Evolutionary conservation across 2,329 filamentous ascomycete species (phyloP), one percentile per base, ranked within the genome.

Genomic region (Beauveria caledonica): DNA sequence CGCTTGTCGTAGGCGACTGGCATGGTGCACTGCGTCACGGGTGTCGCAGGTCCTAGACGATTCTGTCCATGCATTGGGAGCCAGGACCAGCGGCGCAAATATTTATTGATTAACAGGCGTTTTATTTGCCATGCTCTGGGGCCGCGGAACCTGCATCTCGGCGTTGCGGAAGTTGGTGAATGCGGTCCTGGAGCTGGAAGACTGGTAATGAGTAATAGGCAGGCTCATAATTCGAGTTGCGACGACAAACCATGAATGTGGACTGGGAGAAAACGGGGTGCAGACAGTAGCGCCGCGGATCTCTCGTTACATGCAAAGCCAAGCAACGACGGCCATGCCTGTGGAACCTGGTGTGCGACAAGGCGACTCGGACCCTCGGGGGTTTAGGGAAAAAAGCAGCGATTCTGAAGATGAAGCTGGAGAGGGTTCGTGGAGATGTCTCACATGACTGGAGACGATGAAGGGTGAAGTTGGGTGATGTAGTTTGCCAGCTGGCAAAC

Each of bases 261-360:
- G 46, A 27, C 45, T 56, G 25, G 13, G 36, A 39, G 29, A 40
- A 15, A 27, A 51, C 36, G 55, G 56, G 56, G 23, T 46, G 25
- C 46, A 44, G 36, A n/a, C 46, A 25, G 39, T 45, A 53, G 48
- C 57, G 57, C 10, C 49, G 49, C 27, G 49, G 48, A 59, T 59
- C 57, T 45, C 10, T 44, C 5, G 5, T 36, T 36, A 48, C 45
- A 33, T 17, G 57, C 25, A 15, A 52, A 53, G 56, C 56, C 48
- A 59, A 59, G 57, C 57, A 52, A 39, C 27, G 25, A 50, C n/a
- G 36, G 36, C 42, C 36, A 52, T 51, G 48, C 33, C 55, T 50
- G 55, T 50, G 54, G 55, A 50, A 58, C 40, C 44, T 21, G 29
- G 53, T 39, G 29, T 39, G 53, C 44, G 54, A 19, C 27, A 27